phyloP scores from a whole-genome alignment of 129 eudicot species.

The Helianthus tuberosus region DNA sequence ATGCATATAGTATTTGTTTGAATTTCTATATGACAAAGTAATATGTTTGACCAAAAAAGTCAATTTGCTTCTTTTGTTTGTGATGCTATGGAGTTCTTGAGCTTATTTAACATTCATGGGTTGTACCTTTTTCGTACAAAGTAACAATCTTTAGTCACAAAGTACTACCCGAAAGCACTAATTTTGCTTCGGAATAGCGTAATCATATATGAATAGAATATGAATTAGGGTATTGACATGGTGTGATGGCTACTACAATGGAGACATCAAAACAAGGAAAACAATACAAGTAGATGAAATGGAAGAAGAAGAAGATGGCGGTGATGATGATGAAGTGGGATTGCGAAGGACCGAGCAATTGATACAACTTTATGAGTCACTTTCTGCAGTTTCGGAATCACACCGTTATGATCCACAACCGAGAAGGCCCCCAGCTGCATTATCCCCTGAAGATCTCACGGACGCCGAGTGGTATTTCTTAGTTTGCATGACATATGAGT shows the following conservation, averaged over 20 bases:
- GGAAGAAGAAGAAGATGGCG: slow-evolving; percentile 35
- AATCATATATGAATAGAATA: slow-evolving; percentile 8
- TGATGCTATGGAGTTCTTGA: slow-evolving; percentile 20
- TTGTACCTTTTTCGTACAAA: slow-evolving; percentile 21
- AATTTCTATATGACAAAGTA: background rate
- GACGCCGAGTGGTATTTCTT: slow-evolving; percentile 87
- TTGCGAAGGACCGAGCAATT: slow-evolving; percentile 77
- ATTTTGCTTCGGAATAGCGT: slow-evolving; percentile 3
- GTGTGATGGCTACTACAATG: slow-evolving; percentile 93
- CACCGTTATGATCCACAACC: slow-evolving; percentile 44
- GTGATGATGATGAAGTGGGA: slow-evolving; percentile 50
- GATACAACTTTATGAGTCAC: slow-evolving; percentile 73
- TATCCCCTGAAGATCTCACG: slow-evolving; percentile 90
- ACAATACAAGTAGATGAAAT: slow-evolving; percentile 60
- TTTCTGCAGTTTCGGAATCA: slow-evolving; percentile 47
- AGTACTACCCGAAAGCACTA: slow-evolving; percentile 10
- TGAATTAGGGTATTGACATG: slow-evolving; percentile 71
- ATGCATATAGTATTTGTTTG: background rate
- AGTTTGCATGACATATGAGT: slow-evolving; percentile 89
- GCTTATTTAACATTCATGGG: slow-evolving; percentile 3
- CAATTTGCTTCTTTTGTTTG: background rate
- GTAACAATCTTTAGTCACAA: slow-evolving; percentile 9
- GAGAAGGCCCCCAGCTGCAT: slow-evolving; percentile 70
- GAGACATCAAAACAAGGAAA: slow-evolving; percentile 87
- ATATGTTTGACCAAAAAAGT: background rate